Evolutionary conservation across 2,329 filamentous ascomycete species (phyloP), one percentile per base, ranked within the genome.

Genomic region (Acephala macrosclerotiorum): DNA sequence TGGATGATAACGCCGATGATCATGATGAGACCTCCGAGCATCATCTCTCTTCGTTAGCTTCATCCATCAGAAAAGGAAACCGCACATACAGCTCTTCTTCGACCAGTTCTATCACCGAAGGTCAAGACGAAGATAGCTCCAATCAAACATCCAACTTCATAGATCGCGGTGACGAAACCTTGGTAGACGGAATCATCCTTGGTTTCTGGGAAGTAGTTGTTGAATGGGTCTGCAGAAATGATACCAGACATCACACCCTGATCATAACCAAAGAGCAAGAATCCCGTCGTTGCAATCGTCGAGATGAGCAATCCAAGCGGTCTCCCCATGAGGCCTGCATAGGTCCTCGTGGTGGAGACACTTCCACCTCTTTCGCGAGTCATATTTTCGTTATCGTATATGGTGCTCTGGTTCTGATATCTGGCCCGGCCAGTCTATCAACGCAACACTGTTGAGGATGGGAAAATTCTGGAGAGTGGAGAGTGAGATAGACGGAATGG

Each of bases 181-280:
- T 75, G 75, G 58, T 75, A 76, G 5, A 73, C 69, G 2, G 74
- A 73, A 57, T 73, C 58, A 14, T 70, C 57, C 38, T 71, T 97
- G 88, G 76, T 94, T 83, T 81, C 75, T 4, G 84, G 83, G 73
- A 98, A 98, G 79, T 97, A 97, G 77, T 92, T 87, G 77, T 91
- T 92, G 79, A 99, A 99, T 78, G 74, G 65, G n/a, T 76, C 79
- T 51, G 80, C 85, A 83, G 87, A 89, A 73, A 90, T 90, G 69
- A 87, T 86, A 70, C 86, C 86, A 67, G 91, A 93, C 92, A 95
- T 95, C 70, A 96, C 92, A 74, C 92, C 92, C 78, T 96, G 92
- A 78, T 96, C 92, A 82, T 95, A 96, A 71, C 92, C 92, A 74
- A 96, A 96, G 20, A 96, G 82, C 74, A 96, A 94, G 51, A 96